Base-by-base conservation (phyloP, 352 stramenopile genomes). In the Phytophthora meadii region DNA sequence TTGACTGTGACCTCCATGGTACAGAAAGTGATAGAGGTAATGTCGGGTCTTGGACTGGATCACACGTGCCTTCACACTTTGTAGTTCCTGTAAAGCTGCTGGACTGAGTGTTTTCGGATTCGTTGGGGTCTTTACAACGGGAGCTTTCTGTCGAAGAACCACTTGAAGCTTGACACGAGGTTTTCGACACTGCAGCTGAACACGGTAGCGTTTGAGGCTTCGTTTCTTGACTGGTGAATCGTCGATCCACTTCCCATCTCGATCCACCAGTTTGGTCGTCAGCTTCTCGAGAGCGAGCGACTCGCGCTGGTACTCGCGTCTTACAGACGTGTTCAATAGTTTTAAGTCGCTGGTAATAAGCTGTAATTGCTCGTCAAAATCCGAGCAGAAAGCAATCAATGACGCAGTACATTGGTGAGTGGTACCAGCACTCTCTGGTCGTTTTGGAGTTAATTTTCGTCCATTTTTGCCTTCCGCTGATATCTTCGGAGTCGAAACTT, bases 21-120 rank as follows among this genome's bases (percentile, higher is more conserved):
- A 74, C 36, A 78, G 45, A 5, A n/a, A 52, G 1, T 7, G 15
- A 34, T 69, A 81, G 15, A 81, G 52, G 17, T 66, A 78, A 5
- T 41, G 32, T 10, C 72, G 68, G 30, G 49, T 24, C 47, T 55
- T 66, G 27, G 57, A 54, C 52, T 80, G 72, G 37, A 80, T 27
- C 17, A 68, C 56, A 15, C 50, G 41, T n/a, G 53, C 65, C 37
- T 70, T 58, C 5, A 76, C 53, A 9, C 55, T 65, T 67, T 75
- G 50, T 9, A 60, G 56, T 6, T 61, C 54, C 34, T 73, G 34
- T 7, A 46, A n/a, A 30, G 52, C 25, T 19, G 47, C 27, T 42
- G 54, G 66, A 65, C 51, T 74, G 44, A 45, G 50, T 27, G 37
- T 17, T 17, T 65, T 56, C 2, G 53, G 27, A 30, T 30, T 30